Conservation (phyloP, 2,329 filamentous ascomycete species). For the Coniochaeta sp. region DNA sequence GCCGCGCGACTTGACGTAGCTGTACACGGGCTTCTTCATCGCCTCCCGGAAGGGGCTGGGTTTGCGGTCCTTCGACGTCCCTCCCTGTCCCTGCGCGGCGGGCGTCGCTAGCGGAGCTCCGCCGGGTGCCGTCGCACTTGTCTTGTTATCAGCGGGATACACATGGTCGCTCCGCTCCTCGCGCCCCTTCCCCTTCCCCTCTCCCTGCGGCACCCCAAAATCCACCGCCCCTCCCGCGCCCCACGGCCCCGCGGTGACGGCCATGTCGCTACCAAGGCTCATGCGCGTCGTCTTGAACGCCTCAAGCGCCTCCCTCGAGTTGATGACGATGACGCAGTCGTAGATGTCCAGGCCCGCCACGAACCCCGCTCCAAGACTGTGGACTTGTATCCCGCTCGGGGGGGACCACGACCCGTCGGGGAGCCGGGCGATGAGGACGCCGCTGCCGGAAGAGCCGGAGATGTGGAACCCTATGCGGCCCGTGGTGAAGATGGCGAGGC, state of each 20-base stretch:
- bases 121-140: not conserved
- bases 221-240: constrained; percentile 70
- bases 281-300: constrained; percentile 71
- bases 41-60: constrained; percentile 19
- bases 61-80: constrained; percentile 7
- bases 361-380: constrained; percentile 74
- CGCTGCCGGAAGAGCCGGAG: constrained; percentile 60
- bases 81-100: too few species aligned
- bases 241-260: constrained; percentile 62
- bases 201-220: constrained; percentile 28
- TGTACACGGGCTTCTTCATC: constrained; percentile 38
- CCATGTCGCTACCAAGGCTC: constrained; percentile 72
- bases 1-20: constrained; percentile 81
- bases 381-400: constrained; percentile 74
- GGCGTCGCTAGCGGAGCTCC: not conserved
- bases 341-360: constrained; percentile 80
- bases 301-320: constrained; percentile 66
- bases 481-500: constrained; percentile 66
- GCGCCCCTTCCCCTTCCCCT: constrained; percentile 9
- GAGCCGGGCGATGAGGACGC: constrained; percentile 55
- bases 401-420: constrained; percentile 68
- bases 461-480: constrained; percentile 61
- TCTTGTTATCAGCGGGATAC: not conserved
- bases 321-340: constrained; percentile 83
- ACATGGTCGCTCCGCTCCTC: constrained; percentile 9